Evolutionary conservation across 2,329 filamentous ascomycete genomes (phyloP), one percentile per base, ranked within the genome.

Genomic region (Davidsoniella eucalypti): DNA sequence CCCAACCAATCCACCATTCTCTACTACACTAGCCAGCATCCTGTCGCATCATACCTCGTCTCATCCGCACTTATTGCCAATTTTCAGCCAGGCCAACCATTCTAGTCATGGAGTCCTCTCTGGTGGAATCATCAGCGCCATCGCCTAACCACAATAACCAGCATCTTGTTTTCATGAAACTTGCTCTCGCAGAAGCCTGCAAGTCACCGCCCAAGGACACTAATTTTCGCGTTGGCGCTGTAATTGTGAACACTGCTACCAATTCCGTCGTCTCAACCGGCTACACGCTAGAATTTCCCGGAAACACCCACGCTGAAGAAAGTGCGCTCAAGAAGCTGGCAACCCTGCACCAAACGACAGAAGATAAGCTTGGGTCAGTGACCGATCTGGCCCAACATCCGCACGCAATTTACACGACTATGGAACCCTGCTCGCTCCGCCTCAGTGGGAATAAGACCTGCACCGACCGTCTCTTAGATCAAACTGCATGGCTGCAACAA

Each of bases 261-360:
- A 72, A 78, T 57, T 61, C 66, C 23, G 69, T 93, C 52, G 70
- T 93, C 25, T 76, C 84, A 1, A 84, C 85, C 1, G 90, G 92
- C 50, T 96, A 90, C 67, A 95, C 92, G 0, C 73, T 95, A 52
- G 90, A 98, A 64, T 77, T 88, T 3, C 73, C 79, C 0, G 92
- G 90, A 40, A 98, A 98, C 67, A 96, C 92, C 0, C 92, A 98
- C 61, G 92, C 92, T 3, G 92, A 98, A 62, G 87, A 98, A 67
- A 90, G 83, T 64, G 94, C 87, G 60, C 73, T 98, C 51, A 65
- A 80, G 45, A 96, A 98, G 63, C 73, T 80, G 12, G 69, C 76
- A 1, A 59, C 67, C 23, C 16, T 47, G 8, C 21, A 49, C 25
- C 26, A 44, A 58, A 66, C 72, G 0, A 52, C 70, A 0, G 79